Base-by-base conservation (phyloP, 148 eudicot genomes). In the Suaeda aralocaspica region DNA sequence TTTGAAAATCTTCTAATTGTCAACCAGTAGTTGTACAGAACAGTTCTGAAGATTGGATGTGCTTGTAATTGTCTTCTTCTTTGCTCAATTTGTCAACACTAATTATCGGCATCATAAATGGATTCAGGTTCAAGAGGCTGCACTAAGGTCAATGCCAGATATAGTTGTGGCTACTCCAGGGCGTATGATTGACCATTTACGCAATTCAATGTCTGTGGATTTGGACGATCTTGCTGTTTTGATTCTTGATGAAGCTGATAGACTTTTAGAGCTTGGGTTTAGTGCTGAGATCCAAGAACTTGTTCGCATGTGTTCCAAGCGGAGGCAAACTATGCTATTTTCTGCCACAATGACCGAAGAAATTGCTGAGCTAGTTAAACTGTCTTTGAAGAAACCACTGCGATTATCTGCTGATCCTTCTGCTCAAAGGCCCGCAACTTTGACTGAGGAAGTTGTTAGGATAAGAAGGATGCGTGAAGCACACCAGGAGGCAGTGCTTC, bases 101-200 rank as follows among this genome's bases (percentile, higher is more conserved):
- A 12, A 72, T 41, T 74, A 53, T 22, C 69, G 48, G 21, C 55
- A 21, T 58, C 26, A 19, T 64, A 50, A 42, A 28, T 61, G 69
- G 72, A 81, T 64, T 55, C 82, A 91, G 98, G 81, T 79, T 73
- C 98, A 94, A 86, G 97, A 87, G 79, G 80, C 83, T 59, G 94
- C 87, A 15, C 75, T 94, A 73, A 84, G 98, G 77, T 81, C 96
- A 52, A 74, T 83, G 91, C 98, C 98, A 39, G 98, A 94, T 87
- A 86, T 89, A 42, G 97, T 94, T 75, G 97, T 94, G 70, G 98
- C 98, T 25, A 91, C 98, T 70, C 98, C 97, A 2, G 98, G 98
- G 56, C 92, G 98, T 64, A 91, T 94, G 88, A 90, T 94, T 73
- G 98, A 94, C 69, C 98, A 94, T 79, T 69, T 94, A 67, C 97